A percentile compares a stretch with the other conserved stretches of the same genome.
phyloP scores from a whole-genome alignment of 208 protist species.

The Endotrypanum monterogeii region DNA sequence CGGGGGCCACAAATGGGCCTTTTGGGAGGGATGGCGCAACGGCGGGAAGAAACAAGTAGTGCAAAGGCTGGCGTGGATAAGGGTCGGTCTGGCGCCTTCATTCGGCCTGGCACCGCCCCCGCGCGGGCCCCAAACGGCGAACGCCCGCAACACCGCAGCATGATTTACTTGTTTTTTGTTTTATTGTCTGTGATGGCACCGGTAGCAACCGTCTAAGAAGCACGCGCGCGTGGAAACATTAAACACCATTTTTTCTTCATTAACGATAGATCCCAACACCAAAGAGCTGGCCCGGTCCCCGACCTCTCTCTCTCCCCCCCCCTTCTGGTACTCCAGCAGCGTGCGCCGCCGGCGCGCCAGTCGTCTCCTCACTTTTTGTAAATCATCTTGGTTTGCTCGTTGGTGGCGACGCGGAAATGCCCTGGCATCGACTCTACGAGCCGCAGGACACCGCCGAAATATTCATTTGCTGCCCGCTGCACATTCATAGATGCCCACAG shows the following conservation, averaged over 20 bases:
- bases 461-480: constrained; percentile 64
- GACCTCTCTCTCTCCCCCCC: neutral
- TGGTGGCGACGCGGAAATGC: constrained; percentile 62
- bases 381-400: constrained; percentile 49
- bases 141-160: no score
- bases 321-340: neutral
- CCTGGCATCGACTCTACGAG: constrained; percentile 51
- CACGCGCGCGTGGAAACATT: neutral
- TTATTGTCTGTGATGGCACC: neutral
- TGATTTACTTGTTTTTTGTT: no score
- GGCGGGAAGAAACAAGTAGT: no score
- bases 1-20: no score
- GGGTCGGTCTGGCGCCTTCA: no score
- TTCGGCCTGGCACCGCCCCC: no score
- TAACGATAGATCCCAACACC: neutral
- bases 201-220: neutral
- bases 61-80: no score
- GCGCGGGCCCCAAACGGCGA: no score
- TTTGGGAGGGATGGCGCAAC: no score
- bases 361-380: constrained; percentile 18
- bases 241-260: neutral
- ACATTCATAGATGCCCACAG: constrained; percentile 73
- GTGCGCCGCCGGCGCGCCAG: neutral
- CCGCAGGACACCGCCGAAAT: constrained; percentile 70
- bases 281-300: neutral